Evolutionary conservation across 2,329 filamentous ascomycete genomes (phyloP).

Genomic region (Venturia carpophila): DNA sequence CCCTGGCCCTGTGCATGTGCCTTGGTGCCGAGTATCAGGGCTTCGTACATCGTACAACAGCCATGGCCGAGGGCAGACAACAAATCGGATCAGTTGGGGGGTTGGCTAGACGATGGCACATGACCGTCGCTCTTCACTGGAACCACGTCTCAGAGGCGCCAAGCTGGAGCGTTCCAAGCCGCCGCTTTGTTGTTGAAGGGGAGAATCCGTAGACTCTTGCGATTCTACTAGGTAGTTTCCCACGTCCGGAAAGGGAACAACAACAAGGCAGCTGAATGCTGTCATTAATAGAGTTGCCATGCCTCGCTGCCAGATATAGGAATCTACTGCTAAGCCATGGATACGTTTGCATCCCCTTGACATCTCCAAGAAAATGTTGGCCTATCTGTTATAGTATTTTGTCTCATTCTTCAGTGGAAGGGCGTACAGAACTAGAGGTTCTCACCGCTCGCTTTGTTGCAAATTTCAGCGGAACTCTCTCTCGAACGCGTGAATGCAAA

Average conservation of each 20-base stretch:
- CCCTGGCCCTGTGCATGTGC: background rate
- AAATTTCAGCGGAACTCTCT: no score
- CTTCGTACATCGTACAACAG: background rate
- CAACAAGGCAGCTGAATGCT: background rate
- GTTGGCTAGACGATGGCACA: background rate
- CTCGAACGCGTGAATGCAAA: background rate
- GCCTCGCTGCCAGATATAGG: background rate
- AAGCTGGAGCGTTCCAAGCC: background rate
- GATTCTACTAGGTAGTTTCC: background rate
- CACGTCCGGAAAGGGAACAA: background rate
- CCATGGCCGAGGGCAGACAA: no score
- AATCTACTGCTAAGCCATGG: background rate
- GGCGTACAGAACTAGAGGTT: background rate
- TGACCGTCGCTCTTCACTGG: background rate
- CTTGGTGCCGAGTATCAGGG: slow-evolving; percentile 1
- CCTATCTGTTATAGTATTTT: no score
- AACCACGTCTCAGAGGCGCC: background rate
- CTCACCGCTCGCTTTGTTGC: background rate
- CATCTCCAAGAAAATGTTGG: background rate
- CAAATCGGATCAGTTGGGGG: no score
- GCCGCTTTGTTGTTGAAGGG: background rate
- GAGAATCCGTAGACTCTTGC: background rate
- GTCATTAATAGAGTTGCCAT: background rate
- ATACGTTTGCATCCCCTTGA: background rate
- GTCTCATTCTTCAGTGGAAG: background rate